Evolutionary conservation across 345 rosid genomes (phyloP).

Genomic region (Kandelia obovata): DNA sequence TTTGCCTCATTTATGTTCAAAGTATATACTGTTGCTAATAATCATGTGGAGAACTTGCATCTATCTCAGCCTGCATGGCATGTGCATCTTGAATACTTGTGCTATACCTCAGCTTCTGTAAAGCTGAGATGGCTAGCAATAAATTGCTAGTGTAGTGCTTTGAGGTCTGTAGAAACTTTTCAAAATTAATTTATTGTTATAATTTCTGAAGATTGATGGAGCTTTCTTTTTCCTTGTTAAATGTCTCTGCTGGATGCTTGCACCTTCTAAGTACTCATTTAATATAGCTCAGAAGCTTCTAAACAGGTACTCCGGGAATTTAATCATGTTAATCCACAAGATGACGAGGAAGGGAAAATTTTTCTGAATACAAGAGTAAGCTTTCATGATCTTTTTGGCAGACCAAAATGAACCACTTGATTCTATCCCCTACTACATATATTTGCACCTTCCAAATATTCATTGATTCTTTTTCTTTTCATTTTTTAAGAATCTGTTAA

Average conservation of each 20-base stretch:
- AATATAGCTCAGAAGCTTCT: not conserved
- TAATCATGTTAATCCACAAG: slow-evolving; percentile 97
- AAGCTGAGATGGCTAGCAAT: not conserved
- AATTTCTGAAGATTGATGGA: not conserved
- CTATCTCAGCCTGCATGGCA: not conserved
- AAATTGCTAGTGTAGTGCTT: not conserved
- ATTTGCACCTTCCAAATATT: not conserved
- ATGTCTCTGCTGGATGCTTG: not conserved
- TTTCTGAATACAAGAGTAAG: slow-evolving; percentile 74
- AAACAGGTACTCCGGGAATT: slow-evolving; percentile 87
- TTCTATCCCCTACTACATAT: too few relatives aligned
- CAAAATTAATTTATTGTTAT: not conserved
- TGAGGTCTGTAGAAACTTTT: not conserved
- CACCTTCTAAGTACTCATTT: not conserved
- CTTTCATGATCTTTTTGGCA: not conserved
- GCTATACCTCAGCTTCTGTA: not conserved
- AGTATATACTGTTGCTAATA: too few relatives aligned
- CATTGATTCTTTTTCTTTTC: slow-evolving; percentile 5
- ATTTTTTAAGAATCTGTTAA: slow-evolving; percentile 57
- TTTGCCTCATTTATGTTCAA: not conserved
- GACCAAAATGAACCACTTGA: not conserved
- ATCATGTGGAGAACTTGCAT: too few relatives aligned
- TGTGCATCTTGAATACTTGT: not conserved
- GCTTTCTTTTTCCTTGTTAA: not conserved
- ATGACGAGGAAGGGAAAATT: slow-evolving; percentile 86